phyloP scores from a whole-genome alignment of 1,284 basidiomycete species.

The Cutaneotrichosporon curvatum region DNA sequence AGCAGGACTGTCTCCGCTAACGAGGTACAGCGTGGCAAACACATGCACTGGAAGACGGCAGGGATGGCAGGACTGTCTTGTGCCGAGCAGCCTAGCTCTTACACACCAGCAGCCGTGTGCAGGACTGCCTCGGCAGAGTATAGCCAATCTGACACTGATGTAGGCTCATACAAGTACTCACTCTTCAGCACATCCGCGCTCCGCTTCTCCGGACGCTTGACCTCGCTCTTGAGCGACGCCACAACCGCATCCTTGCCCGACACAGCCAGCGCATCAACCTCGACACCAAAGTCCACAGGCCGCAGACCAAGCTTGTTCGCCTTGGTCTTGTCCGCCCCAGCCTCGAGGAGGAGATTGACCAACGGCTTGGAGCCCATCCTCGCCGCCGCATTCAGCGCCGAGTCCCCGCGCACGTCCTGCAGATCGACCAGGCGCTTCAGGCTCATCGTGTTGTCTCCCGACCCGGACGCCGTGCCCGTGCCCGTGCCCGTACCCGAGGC shows the following conservation, averaged over 20 bases:
- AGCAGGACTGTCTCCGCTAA: too few species aligned
- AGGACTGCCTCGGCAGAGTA: too few species aligned
- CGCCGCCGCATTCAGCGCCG: slow-evolving; percentile 89
- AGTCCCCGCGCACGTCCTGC: slow-evolving; percentile 94
- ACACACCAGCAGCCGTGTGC: too few species aligned
- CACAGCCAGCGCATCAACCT: slow-evolving; percentile 58
- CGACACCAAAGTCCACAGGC: slow-evolving; percentile 88
- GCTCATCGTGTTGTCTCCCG: slow-evolving; percentile 15
- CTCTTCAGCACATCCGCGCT: slow-evolving; percentile 84
- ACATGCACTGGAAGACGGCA: too few species aligned
- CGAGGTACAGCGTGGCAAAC: too few species aligned
- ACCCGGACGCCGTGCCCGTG: slow-evolving; percentile 13
- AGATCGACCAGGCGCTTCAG: slow-evolving; percentile 79
- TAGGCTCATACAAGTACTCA: slow-evolving; percentile 42
- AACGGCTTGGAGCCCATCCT: slow-evolving; percentile 84
- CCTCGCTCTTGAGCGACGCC: slow-evolving; percentile 59
- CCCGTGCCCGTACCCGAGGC: neutral
- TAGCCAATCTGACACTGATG: too few species aligned
- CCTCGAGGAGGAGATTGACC: slow-evolving; percentile 80
- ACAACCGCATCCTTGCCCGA: slow-evolving; percentile 68
- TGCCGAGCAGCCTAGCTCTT: too few species aligned
- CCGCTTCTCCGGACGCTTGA: slow-evolving; percentile 69
- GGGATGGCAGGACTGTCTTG: too few species aligned
- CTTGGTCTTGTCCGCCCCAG: slow-evolving; percentile 82
- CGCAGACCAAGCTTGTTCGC: slow-evolving; percentile 91